Evolutionary conservation across 2,329 filamentous ascomycete genomes (phyloP), one percentile per base, ranked within the genome.

Genomic region (Knufia fluminis): DNA sequence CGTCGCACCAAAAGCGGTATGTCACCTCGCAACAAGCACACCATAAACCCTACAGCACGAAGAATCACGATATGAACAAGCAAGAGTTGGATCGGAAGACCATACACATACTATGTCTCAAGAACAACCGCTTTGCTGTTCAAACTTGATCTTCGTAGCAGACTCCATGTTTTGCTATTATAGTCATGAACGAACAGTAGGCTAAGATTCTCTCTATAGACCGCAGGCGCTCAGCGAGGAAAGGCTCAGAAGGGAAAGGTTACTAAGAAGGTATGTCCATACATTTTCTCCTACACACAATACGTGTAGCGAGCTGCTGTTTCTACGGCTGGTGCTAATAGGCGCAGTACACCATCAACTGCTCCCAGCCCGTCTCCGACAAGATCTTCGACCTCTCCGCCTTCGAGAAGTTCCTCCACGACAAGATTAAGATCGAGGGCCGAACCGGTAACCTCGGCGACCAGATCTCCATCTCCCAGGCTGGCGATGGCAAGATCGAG

Each of bases 401-500:
- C 63, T 98, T 98, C 73, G 90, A 96, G 79, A 97, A 97, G 83
- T 98, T 98, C 86, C 86, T 98, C 59, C 90, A 96, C 82, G 92
- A 97, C 76, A 89, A 86, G 77, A 94, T 98, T 84, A 98, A 98
- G 87, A 89, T 98, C 65, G 92, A 96, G 64, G 91, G 91, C 77
- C 91, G 89, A 70, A 90, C 91, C 68, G 90, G 90, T 66, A 97
- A 98, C 84, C 86, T 98, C 64, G 92, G 92, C 70, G 92, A 97
- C 68, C 82, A 78, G 70, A 83, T 98, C 68, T 77, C 82, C 70
- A 92, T 98, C 79, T 83, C 81, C 68, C 87, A 94, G 80, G 75
- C 83, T 66, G 89, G 86, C 62, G 92, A 96, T 67, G 92, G 91
- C 75, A 96, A 96, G 84, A 85, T 98, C 69, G 90, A 97, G 82